A percentile compares a stretch with the other conserved stretches of the same genome.
Evolutionary conservation across 2,329 filamentous ascomycete species (phyloP).

Genomic region (Chaetothyriales sp.): DNA sequence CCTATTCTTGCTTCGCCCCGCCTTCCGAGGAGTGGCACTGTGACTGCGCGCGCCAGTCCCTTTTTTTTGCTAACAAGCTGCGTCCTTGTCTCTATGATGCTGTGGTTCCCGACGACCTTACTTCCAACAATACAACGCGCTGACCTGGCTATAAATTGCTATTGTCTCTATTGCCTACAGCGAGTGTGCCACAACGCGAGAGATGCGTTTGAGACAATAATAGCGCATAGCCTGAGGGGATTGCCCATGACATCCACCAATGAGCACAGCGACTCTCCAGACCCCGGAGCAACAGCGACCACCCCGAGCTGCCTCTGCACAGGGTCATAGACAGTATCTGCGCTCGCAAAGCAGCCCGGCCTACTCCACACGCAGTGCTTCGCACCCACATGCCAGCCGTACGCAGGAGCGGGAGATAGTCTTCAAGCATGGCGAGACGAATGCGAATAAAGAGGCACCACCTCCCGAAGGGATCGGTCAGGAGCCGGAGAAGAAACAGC

Average conservation of each 20-base stretch:
- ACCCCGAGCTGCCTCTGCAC: constrained; percentile 17
- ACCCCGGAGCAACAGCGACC: constrained; percentile 17
- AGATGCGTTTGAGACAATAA: neutral
- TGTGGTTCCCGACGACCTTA: neutral
- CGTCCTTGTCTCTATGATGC: neutral
- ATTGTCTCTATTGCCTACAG: neutral
- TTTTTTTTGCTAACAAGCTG: neutral
- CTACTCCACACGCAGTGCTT: constrained; percentile 15
- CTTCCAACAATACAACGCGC: neutral
- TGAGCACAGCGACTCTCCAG: constrained; percentile 19
- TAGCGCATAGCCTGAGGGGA: constrained; percentile 3
- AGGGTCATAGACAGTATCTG: constrained; percentile 16
- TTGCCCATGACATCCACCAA: constrained; percentile 16
- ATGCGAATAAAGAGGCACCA: constrained; percentile 6
- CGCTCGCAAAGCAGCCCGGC: constrained; percentile 11
- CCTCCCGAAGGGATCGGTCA: constrained; percentile 23
- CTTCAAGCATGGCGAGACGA: constrained; percentile 10
- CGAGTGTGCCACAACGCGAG: neutral
- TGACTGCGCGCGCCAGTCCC: neutral
- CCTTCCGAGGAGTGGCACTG: no score
- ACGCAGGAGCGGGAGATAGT: constrained; percentile 14
- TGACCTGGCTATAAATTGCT: neutral
- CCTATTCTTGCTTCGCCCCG: neutral
- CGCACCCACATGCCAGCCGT: constrained; percentile 16
- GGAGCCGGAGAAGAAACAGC: constrained; percentile 25